These are phyloP conservation scores for Penicillium corylophilum DNA, from an alignment of 2,329 filamentous ascomycete species.

Conservation along the genomic window DNA sequence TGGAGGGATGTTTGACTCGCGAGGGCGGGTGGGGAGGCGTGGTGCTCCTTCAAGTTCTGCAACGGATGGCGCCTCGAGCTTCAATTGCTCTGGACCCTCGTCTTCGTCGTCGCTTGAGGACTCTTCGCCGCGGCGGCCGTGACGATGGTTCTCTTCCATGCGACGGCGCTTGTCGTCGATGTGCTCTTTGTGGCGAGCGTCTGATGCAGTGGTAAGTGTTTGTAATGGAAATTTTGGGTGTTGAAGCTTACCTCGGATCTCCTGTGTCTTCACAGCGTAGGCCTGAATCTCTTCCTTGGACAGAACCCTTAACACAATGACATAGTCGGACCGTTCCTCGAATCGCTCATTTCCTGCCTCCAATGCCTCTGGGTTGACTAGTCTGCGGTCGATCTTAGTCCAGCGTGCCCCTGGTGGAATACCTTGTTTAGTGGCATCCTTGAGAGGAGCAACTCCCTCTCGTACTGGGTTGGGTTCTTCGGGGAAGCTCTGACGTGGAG, in stretches of 20 bases:
- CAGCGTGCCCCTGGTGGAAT: conserved; percentile 78
- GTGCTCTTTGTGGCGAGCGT: conserved; percentile 39
- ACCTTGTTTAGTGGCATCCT: conserved; percentile 72
- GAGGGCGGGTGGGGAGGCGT: conserved; percentile 20
- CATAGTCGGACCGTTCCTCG: conserved; percentile 88
- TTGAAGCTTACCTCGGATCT: conserved; percentile 67
- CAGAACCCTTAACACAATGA: conserved; percentile 86
- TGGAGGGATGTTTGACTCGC: conserved; percentile 9
- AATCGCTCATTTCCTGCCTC: conserved; percentile 85
- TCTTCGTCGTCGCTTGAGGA: conserved; percentile 40
- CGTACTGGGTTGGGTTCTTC: conserved; percentile 80
- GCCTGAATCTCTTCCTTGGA: conserved; percentile 86
- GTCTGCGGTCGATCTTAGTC: conserved; percentile 86
- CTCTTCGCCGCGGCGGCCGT: conserved; percentile 29
- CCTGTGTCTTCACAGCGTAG: conserved; percentile 76
- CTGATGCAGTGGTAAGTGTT: conserved; percentile 25
- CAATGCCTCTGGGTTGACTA: conserved; percentile 87
- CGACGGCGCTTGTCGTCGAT: conserved; percentile 38
- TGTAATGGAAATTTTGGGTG: background rate
- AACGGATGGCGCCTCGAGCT: conserved; percentile 32
- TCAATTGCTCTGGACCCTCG: conserved; percentile 28
- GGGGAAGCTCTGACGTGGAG: conserved; percentile 77
- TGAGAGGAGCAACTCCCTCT: conserved; percentile 90
- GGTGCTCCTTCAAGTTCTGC: conserved; percentile 10
- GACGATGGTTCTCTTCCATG: conserved; percentile 45